phyloP scores from a whole-genome alignment of 2,329 filamentous ascomycete species.

The Catunica adiposa region DNA sequence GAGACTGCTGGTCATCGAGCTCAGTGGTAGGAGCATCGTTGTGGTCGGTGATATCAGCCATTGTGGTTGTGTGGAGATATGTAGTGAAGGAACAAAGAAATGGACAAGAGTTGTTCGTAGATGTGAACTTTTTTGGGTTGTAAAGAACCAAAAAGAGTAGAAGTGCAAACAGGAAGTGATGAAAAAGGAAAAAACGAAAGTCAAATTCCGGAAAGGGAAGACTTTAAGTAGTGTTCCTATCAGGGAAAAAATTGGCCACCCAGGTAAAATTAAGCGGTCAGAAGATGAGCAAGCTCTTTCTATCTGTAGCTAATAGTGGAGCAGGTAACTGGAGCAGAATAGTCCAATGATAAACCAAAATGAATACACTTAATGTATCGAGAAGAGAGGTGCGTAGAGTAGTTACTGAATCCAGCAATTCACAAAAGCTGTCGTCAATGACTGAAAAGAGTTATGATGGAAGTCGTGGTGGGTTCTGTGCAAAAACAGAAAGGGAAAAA shows the following conservation, averaged over 20 bases:
- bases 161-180: neutral
- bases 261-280: neutral
- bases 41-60: slow-evolving; percentile 68
- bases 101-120: slow-evolving; percentile 8
- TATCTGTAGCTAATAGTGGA: neutral
- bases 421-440: neutral
- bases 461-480: neutral
- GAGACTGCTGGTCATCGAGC: slow-evolving; percentile 53
- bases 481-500: slow-evolving; percentile 12
- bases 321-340: no score
- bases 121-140: neutral
- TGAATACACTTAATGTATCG: slow-evolving; percentile 5
- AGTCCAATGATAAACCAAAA: neutral
- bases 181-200: neutral
- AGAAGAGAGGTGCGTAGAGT: neutral
- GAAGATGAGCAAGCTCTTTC: neutral
- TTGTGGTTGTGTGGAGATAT: slow-evolving; percentile 22
- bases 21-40: slow-evolving; percentile 60
- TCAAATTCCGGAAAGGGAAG: slow-evolving; percentile 2
- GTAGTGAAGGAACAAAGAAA: neutral
- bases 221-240: neutral
- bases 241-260: neutral
- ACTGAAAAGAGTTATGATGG: neutral
- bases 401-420: neutral
- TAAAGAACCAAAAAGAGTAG: neutral